Percentiles rank a stretch among this genome's conserved stretches.
These are phyloP conservation scores for Micromonas pusilla DNA, from an alignment of 139 green algal species.

Conservation along the genomic window DNA sequence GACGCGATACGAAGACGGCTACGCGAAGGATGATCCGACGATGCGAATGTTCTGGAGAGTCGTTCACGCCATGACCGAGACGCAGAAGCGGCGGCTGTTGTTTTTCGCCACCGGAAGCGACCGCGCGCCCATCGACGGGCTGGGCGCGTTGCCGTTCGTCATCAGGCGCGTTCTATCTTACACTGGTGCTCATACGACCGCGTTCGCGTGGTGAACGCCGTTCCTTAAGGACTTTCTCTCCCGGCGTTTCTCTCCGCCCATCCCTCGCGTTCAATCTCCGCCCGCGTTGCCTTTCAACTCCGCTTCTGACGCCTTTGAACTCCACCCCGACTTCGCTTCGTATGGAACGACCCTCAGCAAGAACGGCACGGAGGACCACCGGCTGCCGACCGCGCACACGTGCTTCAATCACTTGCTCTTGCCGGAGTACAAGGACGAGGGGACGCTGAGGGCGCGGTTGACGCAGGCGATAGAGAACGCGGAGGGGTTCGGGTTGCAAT, in stretches of 20 bases:
- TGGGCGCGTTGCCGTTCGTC: too few relatives aligned
- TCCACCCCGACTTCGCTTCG: too few relatives aligned
- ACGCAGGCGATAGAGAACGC: conserved; percentile 63
- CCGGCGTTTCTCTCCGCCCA: too few relatives aligned
- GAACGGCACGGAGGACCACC: conserved; percentile 25
- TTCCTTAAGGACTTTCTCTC: too few relatives aligned
- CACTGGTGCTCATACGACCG: too few relatives aligned
- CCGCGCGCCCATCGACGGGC: conserved; percentile 37
- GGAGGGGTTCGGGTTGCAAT: conserved; percentile 67
- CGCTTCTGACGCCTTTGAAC: too few relatives aligned
- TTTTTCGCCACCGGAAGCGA: conserved; percentile 41
- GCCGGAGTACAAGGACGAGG: conserved; percentile 57
- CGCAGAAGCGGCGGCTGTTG: conserved; percentile 35
- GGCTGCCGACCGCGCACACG: conserved; percentile 75
- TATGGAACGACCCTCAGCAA: conserved; percentile 37
- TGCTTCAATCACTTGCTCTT: conserved; percentile 91
- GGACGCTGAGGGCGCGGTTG: conserved; percentile 44
- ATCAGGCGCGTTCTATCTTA: too few relatives aligned
- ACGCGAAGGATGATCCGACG: conserved; percentile 37
- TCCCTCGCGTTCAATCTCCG: too few relatives aligned
- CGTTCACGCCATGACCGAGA: conserved; percentile 26
- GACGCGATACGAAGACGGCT: conserved; percentile 66
- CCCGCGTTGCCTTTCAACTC: too few relatives aligned
- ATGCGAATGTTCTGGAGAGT: conserved; percentile 74
- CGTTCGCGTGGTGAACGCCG: too few relatives aligned